Evolutionary conservation across 345 rosid genomes (phyloP).

Genomic region (Dipteronia dyeriana): DNA sequence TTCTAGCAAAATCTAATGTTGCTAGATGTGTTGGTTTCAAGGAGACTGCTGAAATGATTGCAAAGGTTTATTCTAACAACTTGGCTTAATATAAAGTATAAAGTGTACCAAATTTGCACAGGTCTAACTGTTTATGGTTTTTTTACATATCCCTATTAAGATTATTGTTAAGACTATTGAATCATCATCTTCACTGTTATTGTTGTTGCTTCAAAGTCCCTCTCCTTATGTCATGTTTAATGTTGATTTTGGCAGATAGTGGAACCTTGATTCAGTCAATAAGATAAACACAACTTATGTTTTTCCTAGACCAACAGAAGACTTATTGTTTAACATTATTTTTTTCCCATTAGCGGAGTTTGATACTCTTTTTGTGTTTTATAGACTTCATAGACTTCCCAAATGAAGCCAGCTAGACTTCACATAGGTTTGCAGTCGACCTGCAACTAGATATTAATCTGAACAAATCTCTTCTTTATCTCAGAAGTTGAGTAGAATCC

Average conservation of each 20-base stretch:
- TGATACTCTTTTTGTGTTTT: background rate
- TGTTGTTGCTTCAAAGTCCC: too few species aligned
- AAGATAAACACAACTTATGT: background rate
- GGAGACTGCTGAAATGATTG: constrained; percentile 88
- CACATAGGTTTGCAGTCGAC: background rate
- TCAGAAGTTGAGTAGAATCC: background rate
- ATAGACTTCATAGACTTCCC: background rate
- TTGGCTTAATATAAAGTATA: background rate
- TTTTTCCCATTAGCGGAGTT: background rate
- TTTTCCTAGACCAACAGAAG: background rate
- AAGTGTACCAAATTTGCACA: background rate
- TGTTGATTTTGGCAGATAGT: too few species aligned
- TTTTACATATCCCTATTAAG: background rate
- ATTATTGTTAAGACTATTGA: too few species aligned
- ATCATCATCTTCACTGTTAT: too few species aligned
- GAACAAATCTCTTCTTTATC: background rate
- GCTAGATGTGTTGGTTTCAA: constrained; percentile 86
- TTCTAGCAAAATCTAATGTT: constrained; percentile 85
- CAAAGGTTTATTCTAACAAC: constrained; percentile 54
- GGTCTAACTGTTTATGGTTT: background rate
- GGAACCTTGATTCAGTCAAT: too few species aligned
- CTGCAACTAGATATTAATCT: background rate
- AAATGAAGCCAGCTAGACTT: background rate
- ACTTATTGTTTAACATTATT: too few species aligned
- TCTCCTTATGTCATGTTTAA: too few species aligned